Evolutionary conservation across 1,284 basidiomycete species (phyloP).

Genomic region (Ustilago lituana): DNA sequence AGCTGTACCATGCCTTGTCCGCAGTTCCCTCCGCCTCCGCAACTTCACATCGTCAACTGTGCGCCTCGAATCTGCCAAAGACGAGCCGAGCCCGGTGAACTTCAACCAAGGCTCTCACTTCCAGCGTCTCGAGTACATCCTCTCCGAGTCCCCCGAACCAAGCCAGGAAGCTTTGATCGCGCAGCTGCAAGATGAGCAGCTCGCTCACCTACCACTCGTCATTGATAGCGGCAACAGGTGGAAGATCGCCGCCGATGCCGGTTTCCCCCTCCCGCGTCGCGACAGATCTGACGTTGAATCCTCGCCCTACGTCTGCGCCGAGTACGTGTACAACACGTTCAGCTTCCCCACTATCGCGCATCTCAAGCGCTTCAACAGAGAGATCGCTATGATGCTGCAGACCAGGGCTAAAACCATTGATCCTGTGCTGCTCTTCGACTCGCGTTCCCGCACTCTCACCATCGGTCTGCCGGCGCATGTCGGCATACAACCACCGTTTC

Average conservation of each 20-base stretch:
- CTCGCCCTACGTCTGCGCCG: not conserved
- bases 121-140: constrained; percentile 9
- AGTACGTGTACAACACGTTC: constrained; percentile 33
- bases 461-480: constrained; percentile 23
- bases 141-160: not conserved
- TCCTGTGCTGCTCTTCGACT: constrained; percentile 13
- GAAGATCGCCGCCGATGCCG: not conserved
- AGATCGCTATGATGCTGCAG: constrained; percentile 3
- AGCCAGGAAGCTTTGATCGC: constrained; percentile 1
- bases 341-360: constrained; percentile 3
- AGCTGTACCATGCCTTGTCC: not conserved
- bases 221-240: constrained; percentile 5
- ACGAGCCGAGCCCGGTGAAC: not conserved
- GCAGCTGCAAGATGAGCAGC: constrained; percentile 2
- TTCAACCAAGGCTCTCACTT: too few relatives aligned
- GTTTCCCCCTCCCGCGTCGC: constrained; percentile 10
- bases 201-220: constrained; percentile 11
- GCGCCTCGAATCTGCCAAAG: not conserved
- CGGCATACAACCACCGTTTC: constrained; percentile 18
- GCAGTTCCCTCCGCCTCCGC: not conserved
- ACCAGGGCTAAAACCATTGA: not conserved
- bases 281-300: not conserved
- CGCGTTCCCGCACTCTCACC: constrained; percentile 3
- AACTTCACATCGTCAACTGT: not conserved
- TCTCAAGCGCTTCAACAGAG: constrained; percentile 11